Evolutionary conservation across 2,329 filamentous ascomycete species (phyloP).

Genomic region (Hirsutella thompsonii): DNA sequence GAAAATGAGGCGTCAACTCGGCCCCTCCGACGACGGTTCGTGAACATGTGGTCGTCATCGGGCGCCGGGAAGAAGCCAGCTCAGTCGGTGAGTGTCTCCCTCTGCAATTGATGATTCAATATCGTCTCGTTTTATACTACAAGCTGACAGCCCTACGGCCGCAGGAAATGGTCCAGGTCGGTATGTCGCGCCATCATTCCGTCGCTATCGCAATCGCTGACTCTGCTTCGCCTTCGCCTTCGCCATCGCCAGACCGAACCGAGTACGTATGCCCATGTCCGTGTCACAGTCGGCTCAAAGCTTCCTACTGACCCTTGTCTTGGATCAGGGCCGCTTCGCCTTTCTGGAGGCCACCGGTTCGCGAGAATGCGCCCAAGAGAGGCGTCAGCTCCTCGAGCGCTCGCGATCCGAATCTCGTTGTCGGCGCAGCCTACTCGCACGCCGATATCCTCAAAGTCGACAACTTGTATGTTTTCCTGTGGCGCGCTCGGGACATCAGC

Average conservation of each 20-base stretch:
- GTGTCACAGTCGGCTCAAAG: too few species aligned
- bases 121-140: background rate
- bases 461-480: constrained; percentile 45
- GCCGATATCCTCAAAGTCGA: constrained; percentile 87
- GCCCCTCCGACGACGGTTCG: constrained; percentile 13
- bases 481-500: background rate
- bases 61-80: constrained; percentile 55
- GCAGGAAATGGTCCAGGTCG: constrained; percentile 99
- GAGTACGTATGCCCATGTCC: constrained; percentile 39
- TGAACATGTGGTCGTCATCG: constrained; percentile 52
- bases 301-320: constrained; percentile 12
- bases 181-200: constrained; percentile 38
- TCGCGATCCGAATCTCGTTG: constrained; percentile 59
- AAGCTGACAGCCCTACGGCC: constrained; percentile 25
- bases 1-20: constrained; percentile 16
- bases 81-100: constrained; percentile 48
- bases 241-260: constrained; percentile 37
- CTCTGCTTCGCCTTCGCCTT: constrained; percentile 10
- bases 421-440: constrained; percentile 93
- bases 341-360: constrained; percentile 63
- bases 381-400: constrained; percentile 23
- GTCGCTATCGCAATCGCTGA: constrained; percentile 12
- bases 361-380: constrained; percentile 39
- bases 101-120: constrained; percentile 8
- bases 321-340: constrained; percentile 62